Conservation (phyloP, 805 yeast species). For the Wickerhamiella australiensis region DNA sequence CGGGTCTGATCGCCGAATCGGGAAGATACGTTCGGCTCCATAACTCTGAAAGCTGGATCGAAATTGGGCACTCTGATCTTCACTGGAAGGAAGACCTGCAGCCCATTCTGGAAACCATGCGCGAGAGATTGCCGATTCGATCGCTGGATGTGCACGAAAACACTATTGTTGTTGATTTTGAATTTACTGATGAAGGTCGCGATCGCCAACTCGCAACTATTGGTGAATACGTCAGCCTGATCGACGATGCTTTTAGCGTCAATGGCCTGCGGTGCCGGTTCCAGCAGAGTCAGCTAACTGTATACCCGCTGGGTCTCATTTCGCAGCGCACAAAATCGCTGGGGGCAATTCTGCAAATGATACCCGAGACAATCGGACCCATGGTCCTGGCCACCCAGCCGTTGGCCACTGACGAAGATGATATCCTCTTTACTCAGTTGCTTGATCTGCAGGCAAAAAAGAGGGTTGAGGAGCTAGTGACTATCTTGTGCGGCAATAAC, state of each 20-base stretch:
- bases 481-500: constrained; percentile 24
- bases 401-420: constrained; percentile 24
- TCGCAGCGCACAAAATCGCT: constrained; percentile 32
- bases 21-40: constrained; percentile 58
- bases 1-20: constrained; percentile 82
- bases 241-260: constrained; percentile 59
- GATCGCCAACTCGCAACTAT: constrained; percentile 56
- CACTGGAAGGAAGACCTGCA: constrained; percentile 50
- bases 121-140: constrained; percentile 73
- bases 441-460: constrained; percentile 15
- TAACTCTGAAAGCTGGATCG: constrained; percentile 41
- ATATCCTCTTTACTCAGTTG: constrained; percentile 25
- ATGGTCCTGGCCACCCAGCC: constrained; percentile 23
- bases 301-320: constrained; percentile 46
- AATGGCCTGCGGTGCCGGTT: constrained; percentile 66
- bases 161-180: constrained; percentile 64
- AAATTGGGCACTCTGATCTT: constrained; percentile 34
- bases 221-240: constrained; percentile 77
- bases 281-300: constrained; percentile 54
- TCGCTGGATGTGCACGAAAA: constrained; percentile 62
- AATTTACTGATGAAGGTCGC: constrained; percentile 33
- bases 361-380: constrained; percentile 18
- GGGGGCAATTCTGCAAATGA: constrained; percentile 13
- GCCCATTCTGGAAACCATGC: constrained; percentile 44
- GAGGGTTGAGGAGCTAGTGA: constrained; percentile 18